Percentiles rank a stretch among this genome's conserved stretches.
Conservation (phyloP, 2,329 filamentous ascomycete species). For the Aspergillus cejpii region DNA sequence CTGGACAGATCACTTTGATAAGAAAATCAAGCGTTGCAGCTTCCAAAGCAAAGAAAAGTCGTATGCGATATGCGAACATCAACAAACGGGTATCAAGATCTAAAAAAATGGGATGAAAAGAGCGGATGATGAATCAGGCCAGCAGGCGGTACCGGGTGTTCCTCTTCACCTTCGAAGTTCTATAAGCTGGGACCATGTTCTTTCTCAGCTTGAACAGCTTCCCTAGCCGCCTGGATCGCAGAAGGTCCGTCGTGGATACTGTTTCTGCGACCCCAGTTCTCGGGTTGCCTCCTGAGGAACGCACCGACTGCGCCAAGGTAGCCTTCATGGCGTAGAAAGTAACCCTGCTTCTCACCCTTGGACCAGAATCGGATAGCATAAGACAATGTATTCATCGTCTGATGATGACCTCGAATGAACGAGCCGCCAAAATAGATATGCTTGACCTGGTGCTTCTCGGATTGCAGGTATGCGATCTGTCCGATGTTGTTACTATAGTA, state of each 20-base stretch:
- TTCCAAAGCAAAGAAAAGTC: neutral
- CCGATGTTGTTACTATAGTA: constrained; percentile 81
- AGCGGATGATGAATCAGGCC: neutral
- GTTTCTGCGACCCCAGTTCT: constrained; percentile 80
- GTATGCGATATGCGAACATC: neutral
- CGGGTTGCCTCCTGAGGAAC: constrained; percentile 83
- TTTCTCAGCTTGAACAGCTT: constrained; percentile 12
- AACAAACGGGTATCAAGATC: neutral
- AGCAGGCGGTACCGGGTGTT: neutral
- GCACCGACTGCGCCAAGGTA: constrained; percentile 92
- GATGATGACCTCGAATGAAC: constrained; percentile 90
- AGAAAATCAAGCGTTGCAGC: neutral
- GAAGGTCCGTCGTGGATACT: constrained; percentile 56
- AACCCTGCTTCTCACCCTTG: constrained; percentile 86
- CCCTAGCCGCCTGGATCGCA: constrained; percentile 22
- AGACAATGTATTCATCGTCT: constrained; percentile 95
- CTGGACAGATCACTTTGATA: neutral
- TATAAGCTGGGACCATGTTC: neutral
- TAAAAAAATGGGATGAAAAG: neutral
- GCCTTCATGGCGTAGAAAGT: constrained; percentile 91
- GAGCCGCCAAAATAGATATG: constrained; percentile 97
- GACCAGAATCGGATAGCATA: constrained; percentile 99
- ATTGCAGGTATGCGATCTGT: constrained; percentile 95
- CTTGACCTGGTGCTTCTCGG: constrained; percentile 82
- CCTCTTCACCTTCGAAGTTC: neutral